These are phyloP conservation scores for Aspergillus ochraceus DNA, from an alignment of 2,329 filamentous ascomycete species.

Conservation along the genomic window DNA sequence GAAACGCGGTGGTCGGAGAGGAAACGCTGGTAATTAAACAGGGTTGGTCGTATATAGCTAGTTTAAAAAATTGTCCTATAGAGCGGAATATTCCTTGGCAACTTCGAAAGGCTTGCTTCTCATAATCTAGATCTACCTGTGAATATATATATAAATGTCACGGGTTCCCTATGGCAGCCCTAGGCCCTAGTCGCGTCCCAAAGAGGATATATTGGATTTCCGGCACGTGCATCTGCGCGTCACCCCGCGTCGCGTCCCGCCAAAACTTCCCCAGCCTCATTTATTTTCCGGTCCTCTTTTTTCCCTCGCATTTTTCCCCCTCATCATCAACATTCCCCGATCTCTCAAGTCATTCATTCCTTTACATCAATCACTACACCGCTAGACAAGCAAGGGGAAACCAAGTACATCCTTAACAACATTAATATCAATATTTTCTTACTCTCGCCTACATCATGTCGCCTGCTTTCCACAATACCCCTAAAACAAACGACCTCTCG, in stretches of 20 bases:
- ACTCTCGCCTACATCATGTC: constrained; percentile 14
- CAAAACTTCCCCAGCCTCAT: constrained; percentile 18
- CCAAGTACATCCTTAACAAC: background rate
- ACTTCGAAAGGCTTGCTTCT: background rate
- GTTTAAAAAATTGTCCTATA: background rate
- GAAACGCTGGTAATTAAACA: constrained; percentile 57
- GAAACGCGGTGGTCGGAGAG: constrained; percentile 79
- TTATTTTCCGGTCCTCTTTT: background rate
- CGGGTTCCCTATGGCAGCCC: background rate
- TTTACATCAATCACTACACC: background rate
- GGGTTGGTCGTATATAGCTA: background rate
- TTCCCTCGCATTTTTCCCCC: constrained; percentile 6
- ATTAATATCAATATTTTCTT: background rate
- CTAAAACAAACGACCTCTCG: constrained; percentile 26
- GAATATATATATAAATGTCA: background rate
- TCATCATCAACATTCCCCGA: constrained; percentile 8
- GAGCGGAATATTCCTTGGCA: background rate
- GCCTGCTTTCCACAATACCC: constrained; percentile 14
- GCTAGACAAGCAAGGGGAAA: background rate
- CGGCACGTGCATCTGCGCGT: constrained; percentile 22
- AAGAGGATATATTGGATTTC: constrained; percentile 24
- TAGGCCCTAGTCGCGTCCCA: constrained; percentile 8
- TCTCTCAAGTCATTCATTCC: background rate
- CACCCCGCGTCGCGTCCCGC: constrained; percentile 24
- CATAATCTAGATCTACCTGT: background rate